A percentile compares a stretch with the other conserved stretches of the same genome.
Conservation (phyloP, 805 yeast genomes). For the Maudiozyma bulderi region DNA sequence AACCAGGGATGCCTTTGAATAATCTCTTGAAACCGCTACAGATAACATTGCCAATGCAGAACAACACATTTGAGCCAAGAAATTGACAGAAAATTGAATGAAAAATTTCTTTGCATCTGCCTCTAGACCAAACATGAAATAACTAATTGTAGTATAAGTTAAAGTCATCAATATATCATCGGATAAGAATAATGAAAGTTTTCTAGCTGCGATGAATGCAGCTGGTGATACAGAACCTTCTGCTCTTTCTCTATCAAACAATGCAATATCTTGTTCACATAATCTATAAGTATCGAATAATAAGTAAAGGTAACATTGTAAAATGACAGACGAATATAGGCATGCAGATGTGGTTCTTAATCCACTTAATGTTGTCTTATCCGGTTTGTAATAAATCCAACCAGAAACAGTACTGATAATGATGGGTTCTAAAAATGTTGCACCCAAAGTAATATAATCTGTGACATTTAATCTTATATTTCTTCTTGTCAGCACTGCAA, state of each 20-base stretch:
- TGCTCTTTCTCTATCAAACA: conserved; percentile 57
- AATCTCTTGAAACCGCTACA: conserved; percentile 51
- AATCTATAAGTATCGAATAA: conserved; percentile 52
- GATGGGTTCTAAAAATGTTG: conserved; percentile 37
- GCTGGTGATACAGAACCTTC: conserved; percentile 58
- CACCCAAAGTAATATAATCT: conserved; percentile 42
- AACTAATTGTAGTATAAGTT: conserved; percentile 51
- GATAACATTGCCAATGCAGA: conserved; percentile 24
- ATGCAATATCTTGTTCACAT: conserved; percentile 43
- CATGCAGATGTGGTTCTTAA: conserved; percentile 49
- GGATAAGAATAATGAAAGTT: conserved; percentile 52
- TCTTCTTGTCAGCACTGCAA: conserved; percentile 36
- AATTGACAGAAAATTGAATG: conserved; percentile 47
- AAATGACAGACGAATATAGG: conserved; percentile 42
- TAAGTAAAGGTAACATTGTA: conserved; percentile 46
- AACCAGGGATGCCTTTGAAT: conserved; percentile 50
- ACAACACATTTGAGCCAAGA: conserved; percentile 43
- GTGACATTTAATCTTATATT: conserved; percentile 38
- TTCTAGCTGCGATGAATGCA: conserved; percentile 59
- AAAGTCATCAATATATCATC: conserved; percentile 63
- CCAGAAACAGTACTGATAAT: conserved; percentile 57
- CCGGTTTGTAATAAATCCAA: conserved; percentile 65
- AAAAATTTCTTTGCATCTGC: conserved; percentile 44
- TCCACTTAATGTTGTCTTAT: conserved; percentile 36
- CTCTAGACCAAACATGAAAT: conserved; percentile 70